Evolutionary conservation across 768 basidiomycete genomes (phyloP).

Genomic region (Mycena epipterygia): DNA sequence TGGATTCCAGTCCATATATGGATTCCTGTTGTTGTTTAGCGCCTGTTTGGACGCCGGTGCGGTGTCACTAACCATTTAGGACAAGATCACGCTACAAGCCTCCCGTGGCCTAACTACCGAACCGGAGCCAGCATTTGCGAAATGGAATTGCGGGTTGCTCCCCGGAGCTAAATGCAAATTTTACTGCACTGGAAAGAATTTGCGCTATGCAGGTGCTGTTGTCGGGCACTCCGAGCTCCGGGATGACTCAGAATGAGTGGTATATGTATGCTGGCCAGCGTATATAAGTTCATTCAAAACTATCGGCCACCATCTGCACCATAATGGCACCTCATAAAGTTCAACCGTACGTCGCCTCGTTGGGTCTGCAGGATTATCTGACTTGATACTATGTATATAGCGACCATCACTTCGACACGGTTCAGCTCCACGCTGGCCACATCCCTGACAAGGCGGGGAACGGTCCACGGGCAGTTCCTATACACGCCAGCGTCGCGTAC

Average conservation of each 20-base stretch:
- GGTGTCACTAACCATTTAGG: too few species aligned
- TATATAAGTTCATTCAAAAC: background rate
- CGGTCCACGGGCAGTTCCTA: constrained; percentile 23
- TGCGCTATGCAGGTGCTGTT: background rate
- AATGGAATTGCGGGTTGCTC: too few species aligned
- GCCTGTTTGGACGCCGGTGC: too few species aligned
- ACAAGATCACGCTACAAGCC: too few species aligned
- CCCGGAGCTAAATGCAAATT: background rate
- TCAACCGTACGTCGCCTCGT: too few species aligned
- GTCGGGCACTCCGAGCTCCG: too few species aligned
- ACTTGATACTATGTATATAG: background rate
- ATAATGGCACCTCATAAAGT: background rate
- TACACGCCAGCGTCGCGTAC: constrained; percentile 20
- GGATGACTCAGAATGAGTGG: background rate
- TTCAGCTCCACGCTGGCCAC: constrained; percentile 22
- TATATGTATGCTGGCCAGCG: background rate
- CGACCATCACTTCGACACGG: constrained; percentile 19
- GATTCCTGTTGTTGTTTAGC: too few species aligned
- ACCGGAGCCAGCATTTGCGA: too few species aligned
- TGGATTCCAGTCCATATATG: too few species aligned
- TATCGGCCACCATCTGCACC: too few species aligned
- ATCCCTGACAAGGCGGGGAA: constrained; percentile 14
- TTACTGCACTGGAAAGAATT: background rate
- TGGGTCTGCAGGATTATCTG: too few species aligned
- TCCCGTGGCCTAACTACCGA: too few species aligned